Evolutionary conservation across 1,284 basidiomycete genomes (phyloP).

Genomic region (Vanrija pseudolonga): DNA sequence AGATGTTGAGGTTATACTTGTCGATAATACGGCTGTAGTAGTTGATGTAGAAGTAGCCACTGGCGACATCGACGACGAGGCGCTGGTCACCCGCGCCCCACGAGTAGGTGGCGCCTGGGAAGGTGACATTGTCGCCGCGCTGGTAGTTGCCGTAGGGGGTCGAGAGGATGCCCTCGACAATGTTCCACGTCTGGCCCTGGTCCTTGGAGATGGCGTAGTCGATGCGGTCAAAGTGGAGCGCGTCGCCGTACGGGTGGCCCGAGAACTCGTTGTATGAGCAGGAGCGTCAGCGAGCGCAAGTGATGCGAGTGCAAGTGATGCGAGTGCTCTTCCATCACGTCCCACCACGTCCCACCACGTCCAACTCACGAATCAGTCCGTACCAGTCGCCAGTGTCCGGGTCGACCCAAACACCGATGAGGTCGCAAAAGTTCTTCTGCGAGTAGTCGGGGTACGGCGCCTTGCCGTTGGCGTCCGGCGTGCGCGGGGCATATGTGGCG

Average conservation of each 20-base stretch:
- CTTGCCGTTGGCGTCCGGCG: not conserved
- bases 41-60: constrained; percentile 6
- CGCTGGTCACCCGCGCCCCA: constrained; percentile 10
- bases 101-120: constrained; percentile 2
- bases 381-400: constrained; percentile 6
- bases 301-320: no score
- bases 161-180: constrained; percentile 1
- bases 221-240: constrained; percentile 8
- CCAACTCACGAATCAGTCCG: constrained; percentile 1
- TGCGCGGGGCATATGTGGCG: not conserved
- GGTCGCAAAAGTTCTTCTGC: constrained; percentile 10
- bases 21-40: constrained; percentile 5
- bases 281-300: no score
- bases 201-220: constrained; percentile 1
- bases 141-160: not conserved
- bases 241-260: constrained; percentile 2
- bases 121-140: not conserved
- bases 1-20: not conserved
- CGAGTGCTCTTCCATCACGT: no score
- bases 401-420: constrained; percentile 8
- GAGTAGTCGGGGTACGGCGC: not conserved
- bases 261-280: constrained; percentile 7
- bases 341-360: no score
- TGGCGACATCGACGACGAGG: constrained; percentile 3
- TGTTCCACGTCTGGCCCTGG: constrained; percentile 5